A percentile compares a stretch with the other conserved stretches of the same genome.
Conservation (phyloP, 2,329 filamentous ascomycete species). For the Colletotrichum camelliae region DNA sequence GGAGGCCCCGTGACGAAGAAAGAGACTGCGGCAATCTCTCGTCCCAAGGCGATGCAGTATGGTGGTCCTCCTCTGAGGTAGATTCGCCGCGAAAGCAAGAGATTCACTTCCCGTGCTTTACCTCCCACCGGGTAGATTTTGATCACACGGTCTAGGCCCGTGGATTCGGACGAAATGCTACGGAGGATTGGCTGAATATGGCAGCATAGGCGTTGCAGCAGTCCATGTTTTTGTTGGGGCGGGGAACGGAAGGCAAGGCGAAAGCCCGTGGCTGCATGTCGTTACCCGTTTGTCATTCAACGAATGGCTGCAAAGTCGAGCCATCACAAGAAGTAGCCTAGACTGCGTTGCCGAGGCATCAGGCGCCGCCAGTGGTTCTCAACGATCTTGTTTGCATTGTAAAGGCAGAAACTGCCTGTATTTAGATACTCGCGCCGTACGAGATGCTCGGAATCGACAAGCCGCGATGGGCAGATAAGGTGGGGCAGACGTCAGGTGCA, state of each 20-base stretch:
- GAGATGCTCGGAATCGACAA: not conserved
- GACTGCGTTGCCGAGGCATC: not conserved
- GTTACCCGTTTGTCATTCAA: not conserved
- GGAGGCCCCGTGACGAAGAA: not conserved
- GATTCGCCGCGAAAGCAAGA: not conserved
- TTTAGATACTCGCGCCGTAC: not conserved
- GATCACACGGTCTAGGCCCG: not conserved
- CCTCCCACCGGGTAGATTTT: not conserved
- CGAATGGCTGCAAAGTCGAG: not conserved
- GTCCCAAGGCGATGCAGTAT: not conserved
- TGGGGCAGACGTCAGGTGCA: not conserved
- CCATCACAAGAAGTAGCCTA: not conserved
- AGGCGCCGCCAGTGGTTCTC: not conserved
- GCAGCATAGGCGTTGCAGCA: not conserved
- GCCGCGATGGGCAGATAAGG: not conserved
- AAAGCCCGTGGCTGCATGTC: not conserved
- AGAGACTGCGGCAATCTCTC: not conserved
- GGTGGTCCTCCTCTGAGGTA: not conserved
- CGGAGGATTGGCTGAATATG: not conserved
- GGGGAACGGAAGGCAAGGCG: not conserved
- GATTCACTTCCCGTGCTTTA: not conserved
- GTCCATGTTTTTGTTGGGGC: conserved; percentile 6
- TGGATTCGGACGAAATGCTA: not conserved
- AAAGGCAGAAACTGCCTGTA: not conserved
- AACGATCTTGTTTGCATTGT: not conserved